Evolutionary conservation across 2,329 filamentous ascomycete species (phyloP).

Genomic region (Dactylellina leptospora): DNA sequence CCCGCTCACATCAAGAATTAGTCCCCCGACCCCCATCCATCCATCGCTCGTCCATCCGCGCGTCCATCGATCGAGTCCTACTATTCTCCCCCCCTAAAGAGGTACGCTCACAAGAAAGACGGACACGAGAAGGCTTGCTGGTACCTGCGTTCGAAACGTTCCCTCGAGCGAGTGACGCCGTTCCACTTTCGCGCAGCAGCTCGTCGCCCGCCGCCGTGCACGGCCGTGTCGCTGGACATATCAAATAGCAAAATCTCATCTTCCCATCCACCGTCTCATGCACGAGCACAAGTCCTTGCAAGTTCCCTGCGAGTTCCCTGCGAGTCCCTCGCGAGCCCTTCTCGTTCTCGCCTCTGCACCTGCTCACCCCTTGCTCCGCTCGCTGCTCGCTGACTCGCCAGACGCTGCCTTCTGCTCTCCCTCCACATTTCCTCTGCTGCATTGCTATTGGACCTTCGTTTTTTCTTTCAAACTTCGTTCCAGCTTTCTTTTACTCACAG

Average conservation of each 20-base stretch:
- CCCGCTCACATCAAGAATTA: not conserved
- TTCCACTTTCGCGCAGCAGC: constrained; percentile 34
- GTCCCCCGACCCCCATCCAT: not conserved
- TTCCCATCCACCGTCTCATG: no score
- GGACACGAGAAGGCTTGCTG: no score
- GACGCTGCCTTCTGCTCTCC: constrained; percentile 30
- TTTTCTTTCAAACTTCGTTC: constrained; percentile 21
- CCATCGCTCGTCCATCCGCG: not conserved
- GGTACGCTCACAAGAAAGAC: no score
- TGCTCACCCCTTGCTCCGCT: constrained; percentile 24
- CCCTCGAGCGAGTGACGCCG: constrained; percentile 26
- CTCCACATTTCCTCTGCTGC: constrained; percentile 48
- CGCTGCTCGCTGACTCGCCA: constrained; percentile 36
- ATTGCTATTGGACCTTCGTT: constrained; percentile 49
- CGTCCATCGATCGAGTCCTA: not conserved
- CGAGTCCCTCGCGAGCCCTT: not conserved
- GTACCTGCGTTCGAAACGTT: constrained; percentile 44
- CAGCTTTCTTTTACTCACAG: constrained; percentile 29
- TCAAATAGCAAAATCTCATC: no score
- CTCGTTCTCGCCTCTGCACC: constrained; percentile 2
- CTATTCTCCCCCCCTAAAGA: constrained; percentile 1
- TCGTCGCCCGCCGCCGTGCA: not conserved
- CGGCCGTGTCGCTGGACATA: constrained; percentile 6
- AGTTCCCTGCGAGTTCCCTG: not conserved
- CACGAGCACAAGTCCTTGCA: no score